Percentiles rank a stretch among this genome's conserved stretches.
Evolutionary conservation across 1,284 basidiomycete genomes (phyloP).

Genomic region (Cutaneotrichosporon dermatis): DNA sequence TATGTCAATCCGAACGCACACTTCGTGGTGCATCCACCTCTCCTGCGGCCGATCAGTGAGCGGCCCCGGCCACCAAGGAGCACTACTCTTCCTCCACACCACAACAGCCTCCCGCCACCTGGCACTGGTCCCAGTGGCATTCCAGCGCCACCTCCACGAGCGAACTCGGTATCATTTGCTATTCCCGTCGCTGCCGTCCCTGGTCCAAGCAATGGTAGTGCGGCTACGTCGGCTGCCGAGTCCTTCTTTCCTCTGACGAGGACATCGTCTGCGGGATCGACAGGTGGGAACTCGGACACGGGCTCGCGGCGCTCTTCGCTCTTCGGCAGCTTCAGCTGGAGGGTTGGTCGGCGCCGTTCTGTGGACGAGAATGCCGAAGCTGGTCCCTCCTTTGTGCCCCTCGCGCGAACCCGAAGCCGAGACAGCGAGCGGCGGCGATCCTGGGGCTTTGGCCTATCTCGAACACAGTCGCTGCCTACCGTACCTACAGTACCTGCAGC

Average conservation of each 20-base stretch:
- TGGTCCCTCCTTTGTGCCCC: neutral
- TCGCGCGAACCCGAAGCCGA: neutral
- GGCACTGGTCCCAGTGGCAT: neutral
- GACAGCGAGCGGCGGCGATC: neutral
- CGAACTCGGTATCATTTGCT: neutral
- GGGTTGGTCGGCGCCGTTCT: neutral
- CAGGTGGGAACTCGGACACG: neutral
- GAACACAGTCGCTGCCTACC: too few species aligned
- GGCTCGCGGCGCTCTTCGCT: neutral
- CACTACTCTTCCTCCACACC: neutral
- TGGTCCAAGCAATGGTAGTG: neutral
- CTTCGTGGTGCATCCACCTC: conserved; percentile 40
- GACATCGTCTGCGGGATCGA: neutral
- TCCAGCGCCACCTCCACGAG: neutral
- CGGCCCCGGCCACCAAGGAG: neutral
- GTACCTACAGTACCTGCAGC: neutral
- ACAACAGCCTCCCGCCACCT: neutral
- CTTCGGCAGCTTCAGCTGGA: neutral
- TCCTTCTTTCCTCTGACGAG: neutral
- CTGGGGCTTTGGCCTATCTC: neutral
- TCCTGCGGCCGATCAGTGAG: conserved; percentile 22
- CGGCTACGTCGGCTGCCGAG: neutral
- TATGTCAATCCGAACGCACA: conserved; percentile 45
- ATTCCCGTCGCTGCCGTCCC: neutral
- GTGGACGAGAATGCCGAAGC: neutral